Percentiles rank a stretch among this genome's conserved stretches.
Conservation (phyloP, 208 protist species). For the Trypanosoma scelopori region DNA sequence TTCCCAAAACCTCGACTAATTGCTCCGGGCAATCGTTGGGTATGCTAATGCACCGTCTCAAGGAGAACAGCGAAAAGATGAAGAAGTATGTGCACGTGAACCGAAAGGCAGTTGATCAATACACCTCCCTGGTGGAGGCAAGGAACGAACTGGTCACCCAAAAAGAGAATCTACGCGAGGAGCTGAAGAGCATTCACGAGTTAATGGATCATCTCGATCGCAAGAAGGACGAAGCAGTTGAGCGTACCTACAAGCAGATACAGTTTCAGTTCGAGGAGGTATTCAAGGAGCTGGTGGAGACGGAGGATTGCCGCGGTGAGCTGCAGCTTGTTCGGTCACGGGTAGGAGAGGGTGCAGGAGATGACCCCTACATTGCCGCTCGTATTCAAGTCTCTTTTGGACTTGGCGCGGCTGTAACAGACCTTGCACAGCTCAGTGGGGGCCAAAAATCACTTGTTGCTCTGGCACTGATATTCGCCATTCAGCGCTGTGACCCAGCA, state of each 20-base stretch:
- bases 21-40: slow-evolving; percentile 59
- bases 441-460: slow-evolving; percentile 99
- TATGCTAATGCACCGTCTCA: slow-evolving; percentile 83
- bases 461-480: slow-evolving; percentile 99
- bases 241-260: slow-evolving; percentile 97
- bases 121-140: slow-evolving; percentile 88
- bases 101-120: slow-evolving; percentile 98
- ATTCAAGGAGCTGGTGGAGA: slow-evolving; percentile 95
- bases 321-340: slow-evolving; percentile 61
- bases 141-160: slow-evolving; percentile 80
- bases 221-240: slow-evolving; percentile 97
- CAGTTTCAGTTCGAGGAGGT: slow-evolving; percentile 96
- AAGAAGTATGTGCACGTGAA: slow-evolving; percentile 96
- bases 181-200: slow-evolving; percentile 89
- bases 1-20: slow-evolving; percentile 59
- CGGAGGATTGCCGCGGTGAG: slow-evolving; percentile 83
- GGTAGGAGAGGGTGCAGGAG: slow-evolving; percentile 34
- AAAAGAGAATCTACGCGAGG: slow-evolving; percentile 76
- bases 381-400: slow-evolving; percentile 93
- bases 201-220: slow-evolving; percentile 96
- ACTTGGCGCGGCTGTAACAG: slow-evolving; percentile 60
- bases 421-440: slow-evolving; percentile 95
- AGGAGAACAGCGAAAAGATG: slow-evolving; percentile 76
- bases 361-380: slow-evolving; percentile 90
- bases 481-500: slow-evolving; percentile 98